Base-by-base conservation (phyloP, 1,284 basidiomycete genomes). In the Irpex lacteus region DNA sequence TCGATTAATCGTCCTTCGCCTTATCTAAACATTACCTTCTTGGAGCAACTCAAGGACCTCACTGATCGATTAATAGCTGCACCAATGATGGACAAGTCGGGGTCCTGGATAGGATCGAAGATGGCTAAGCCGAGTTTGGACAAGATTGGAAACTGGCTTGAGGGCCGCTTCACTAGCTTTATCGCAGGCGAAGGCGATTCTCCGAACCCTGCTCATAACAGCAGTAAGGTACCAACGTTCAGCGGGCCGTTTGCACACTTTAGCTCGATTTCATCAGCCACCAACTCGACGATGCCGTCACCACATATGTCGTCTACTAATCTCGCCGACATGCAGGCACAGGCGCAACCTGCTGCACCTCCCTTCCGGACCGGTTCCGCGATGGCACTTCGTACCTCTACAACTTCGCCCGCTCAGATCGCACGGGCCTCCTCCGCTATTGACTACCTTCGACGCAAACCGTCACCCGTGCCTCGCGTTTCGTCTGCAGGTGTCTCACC, bases 101-200 rank as follows among this genome's bases (percentile, higher is more conserved):
- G 84, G 50, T 91, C 92, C 4, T 93, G 95, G 94, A 92, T 96
- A 66, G 83, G 88, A 36, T 84, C 87, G 40, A 95, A 92, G 74
- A 81, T 95, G 62, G 82, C 86, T 67, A 92, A 95, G 77, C 95
- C 96, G 0, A 98, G 94, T 64, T 82, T 98, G 60, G 96, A 98
- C 72, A 91, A 91, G 55, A 87, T 99, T 57, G 94, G 97, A 61
- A 92, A 90, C 61, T 98, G 95, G 87, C 83, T 99, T 32, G 97
- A 97, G 76, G 92, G 93, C n/a, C 86, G 92, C 11, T 88, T 99
- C 69, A 96, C 95, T 36, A 98, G 98, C 75, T 92, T 99, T 70
- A 97, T 99, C 66, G 95, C 96, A 11, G 98, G 96, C 2, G 95
- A 97, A 63, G 85, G 80, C 49, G 82, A 82, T 21, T 87, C 88